Conservation (phyloP, 2,329 filamentous ascomycete species). For the Ophiostoma quercus region DNA sequence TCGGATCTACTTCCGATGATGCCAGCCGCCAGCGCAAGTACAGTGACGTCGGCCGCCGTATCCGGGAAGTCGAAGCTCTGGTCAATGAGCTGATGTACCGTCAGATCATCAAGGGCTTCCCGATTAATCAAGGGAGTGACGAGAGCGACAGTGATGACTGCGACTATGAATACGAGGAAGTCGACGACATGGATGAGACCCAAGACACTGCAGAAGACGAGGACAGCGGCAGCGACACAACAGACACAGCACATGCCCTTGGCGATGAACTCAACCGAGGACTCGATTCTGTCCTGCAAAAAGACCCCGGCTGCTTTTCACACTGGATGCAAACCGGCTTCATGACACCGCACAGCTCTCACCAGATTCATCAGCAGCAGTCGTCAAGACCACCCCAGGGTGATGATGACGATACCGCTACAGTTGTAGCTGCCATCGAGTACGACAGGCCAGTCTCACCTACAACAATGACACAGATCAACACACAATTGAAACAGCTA, state of each 20-base stretch:
- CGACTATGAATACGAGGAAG: not conserved
- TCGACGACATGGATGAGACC: not conserved
- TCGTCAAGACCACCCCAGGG: not conserved
- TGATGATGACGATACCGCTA: not conserved
- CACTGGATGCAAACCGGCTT: not conserved
- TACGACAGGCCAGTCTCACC: not conserved
- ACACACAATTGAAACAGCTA: not conserved
- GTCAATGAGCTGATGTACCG: conserved; percentile 33
- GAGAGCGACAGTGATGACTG: not conserved
- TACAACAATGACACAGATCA: not conserved
- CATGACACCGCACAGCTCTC: not conserved
- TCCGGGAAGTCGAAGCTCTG: conserved; percentile 36
- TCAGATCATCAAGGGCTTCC: conserved; percentile 5
- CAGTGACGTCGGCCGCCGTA: conserved; percentile 11
- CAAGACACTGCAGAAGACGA: not conserved
- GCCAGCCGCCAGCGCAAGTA: conserved; percentile 20
- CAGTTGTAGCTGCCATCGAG: not conserved
- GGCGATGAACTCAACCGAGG: not conserved
- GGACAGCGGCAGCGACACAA: not conserved
- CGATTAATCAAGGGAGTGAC: not conserved
- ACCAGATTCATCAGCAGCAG: not conserved
- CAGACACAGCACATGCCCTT: not conserved
- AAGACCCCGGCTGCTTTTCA: not conserved
- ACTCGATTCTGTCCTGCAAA: not conserved
- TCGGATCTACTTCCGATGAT: conserved; percentile 9